phyloP scores from a whole-genome alignment of 2,329 filamentous ascomycete genomes.

The Aspergillus ustus region DNA sequence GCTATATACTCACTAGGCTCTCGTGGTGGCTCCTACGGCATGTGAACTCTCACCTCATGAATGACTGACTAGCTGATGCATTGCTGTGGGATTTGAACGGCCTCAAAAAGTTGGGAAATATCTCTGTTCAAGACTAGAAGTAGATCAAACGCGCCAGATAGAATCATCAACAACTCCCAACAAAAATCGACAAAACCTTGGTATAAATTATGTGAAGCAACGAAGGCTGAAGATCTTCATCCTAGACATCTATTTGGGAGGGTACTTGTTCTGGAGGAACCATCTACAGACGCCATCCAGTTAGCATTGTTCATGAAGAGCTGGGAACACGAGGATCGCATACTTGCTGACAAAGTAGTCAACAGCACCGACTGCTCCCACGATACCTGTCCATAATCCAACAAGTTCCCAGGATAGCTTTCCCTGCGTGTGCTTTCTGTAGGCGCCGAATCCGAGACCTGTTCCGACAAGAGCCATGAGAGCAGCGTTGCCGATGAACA shows the following conservation, averaged over 20 bases:
- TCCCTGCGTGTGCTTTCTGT: slow-evolving; percentile 51
- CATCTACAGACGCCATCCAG: slow-evolving; percentile 40
- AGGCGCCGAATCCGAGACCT: slow-evolving; percentile 53
- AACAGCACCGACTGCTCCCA: slow-evolving; percentile 49
- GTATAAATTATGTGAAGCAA: slow-evolving; percentile 3
- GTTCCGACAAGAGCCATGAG: slow-evolving; percentile 46
- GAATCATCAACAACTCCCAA: background rate
- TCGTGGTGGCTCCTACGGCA: background rate
- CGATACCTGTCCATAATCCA: slow-evolving; percentile 47
- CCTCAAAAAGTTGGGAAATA: background rate
- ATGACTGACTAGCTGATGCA: background rate
- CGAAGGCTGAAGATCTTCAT: slow-evolving; percentile 1
- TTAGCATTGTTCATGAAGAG: background rate
- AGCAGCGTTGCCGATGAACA: slow-evolving; percentile 52
- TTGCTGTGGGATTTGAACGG: background rate
- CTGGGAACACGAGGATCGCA: slow-evolving; percentile 24
- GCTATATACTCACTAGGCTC: too few relatives aligned
- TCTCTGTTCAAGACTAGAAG: slow-evolving; percentile 1
- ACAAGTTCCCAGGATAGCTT: slow-evolving; percentile 53
- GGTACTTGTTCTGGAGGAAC: slow-evolving; percentile 57
- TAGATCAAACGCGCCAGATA: background rate
- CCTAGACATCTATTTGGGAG: slow-evolving; percentile 45
- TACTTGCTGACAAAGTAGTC: slow-evolving; percentile 58
- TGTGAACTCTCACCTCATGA: background rate
- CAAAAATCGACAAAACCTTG: slow-evolving; percentile 1